Conservation (phyloP, 2,329 filamentous ascomycete species). For the Didymella glomerata region DNA sequence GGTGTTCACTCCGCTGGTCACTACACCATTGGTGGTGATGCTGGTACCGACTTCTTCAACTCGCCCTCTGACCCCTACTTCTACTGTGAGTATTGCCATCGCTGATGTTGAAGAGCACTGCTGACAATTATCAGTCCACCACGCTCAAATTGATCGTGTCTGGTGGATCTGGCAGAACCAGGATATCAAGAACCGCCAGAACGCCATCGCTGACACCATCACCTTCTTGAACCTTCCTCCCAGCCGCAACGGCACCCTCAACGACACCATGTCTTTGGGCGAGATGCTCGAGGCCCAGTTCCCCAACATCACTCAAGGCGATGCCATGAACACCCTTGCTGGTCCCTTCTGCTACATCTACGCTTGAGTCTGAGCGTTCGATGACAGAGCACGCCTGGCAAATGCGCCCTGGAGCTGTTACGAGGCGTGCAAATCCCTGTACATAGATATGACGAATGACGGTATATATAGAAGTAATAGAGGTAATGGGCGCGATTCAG, state of each 20-base stretch:
- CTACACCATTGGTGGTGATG: constrained; percentile 56
- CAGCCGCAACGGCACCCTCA: constrained; percentile 56
- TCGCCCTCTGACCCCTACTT: constrained; percentile 58
- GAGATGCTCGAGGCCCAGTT: constrained; percentile 45
- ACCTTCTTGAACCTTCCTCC: constrained; percentile 57
- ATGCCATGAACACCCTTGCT: constrained; percentile 55
- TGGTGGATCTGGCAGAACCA: constrained; percentile 63
- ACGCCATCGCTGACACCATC: constrained; percentile 55
- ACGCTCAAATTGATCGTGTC: constrained; percentile 58
- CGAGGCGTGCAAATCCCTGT: background rate
- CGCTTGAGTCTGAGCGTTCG: constrained; percentile 20
- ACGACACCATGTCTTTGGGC: constrained; percentile 54
- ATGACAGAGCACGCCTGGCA: background rate
- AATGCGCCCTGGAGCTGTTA: background rate
- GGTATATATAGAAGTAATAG: background rate
- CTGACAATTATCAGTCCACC: constrained; percentile 46
- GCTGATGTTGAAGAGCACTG: too few species aligned
- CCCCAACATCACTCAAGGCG: constrained; percentile 22
- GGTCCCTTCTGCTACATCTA: constrained; percentile 60
- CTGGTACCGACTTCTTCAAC: constrained; percentile 56
- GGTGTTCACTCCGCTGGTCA: constrained; percentile 59
- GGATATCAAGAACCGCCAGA: constrained; percentile 49
- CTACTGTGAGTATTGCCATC: constrained; percentile 37
- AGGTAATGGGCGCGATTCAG: background rate
- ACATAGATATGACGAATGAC: background rate